A percentile compares a stretch with the other conserved stretches of the same genome.
Conservation (phyloP, 2,329 filamentous ascomycete genomes). For the Exophiala sideris region DNA sequence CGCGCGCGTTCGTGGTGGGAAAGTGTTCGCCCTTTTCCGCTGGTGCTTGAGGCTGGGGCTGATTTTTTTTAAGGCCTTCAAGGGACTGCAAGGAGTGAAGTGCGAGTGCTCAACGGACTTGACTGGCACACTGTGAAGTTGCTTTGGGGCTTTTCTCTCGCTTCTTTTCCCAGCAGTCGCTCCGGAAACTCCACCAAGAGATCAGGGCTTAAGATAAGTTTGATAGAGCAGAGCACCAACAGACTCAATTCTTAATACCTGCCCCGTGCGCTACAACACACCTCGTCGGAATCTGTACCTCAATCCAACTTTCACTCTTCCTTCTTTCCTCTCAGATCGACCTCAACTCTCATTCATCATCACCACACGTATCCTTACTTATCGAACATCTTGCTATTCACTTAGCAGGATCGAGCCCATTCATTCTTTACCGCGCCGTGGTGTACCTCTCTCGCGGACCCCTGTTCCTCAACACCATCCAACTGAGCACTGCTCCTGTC, state of each 20-base stretch:
- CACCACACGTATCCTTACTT: background rate
- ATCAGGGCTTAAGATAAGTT: constrained; percentile 12
- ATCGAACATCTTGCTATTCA: constrained; percentile 23
- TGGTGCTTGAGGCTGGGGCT: constrained; percentile 3
- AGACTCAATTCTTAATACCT: background rate
- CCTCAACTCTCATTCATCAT: background rate
- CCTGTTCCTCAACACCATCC: background rate
- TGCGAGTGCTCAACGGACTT: too few relatives aligned
- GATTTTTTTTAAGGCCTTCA: constrained; percentile 7
- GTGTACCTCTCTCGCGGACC: background rate
- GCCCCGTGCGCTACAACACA: constrained; percentile 2
- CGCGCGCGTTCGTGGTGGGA: too few relatives aligned
- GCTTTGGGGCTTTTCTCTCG: background rate
- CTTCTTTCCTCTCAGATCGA: background rate
- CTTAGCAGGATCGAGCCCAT: constrained; percentile 18
- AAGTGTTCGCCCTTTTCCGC: too few relatives aligned
- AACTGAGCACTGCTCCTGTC: background rate
- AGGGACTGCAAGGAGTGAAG: background rate
- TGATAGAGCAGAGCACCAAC: constrained; percentile 2
- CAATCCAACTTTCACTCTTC: constrained; percentile 5
- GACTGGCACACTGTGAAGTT: too few relatives aligned
- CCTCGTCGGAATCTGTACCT: background rate
- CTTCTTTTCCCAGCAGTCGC: constrained; percentile 11
- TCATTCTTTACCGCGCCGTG: background rate
- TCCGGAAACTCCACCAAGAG: constrained; percentile 12